Conservation (phyloP, 2,329 filamentous ascomycete genomes). For the Endoconidiophora laricicola region DNA sequence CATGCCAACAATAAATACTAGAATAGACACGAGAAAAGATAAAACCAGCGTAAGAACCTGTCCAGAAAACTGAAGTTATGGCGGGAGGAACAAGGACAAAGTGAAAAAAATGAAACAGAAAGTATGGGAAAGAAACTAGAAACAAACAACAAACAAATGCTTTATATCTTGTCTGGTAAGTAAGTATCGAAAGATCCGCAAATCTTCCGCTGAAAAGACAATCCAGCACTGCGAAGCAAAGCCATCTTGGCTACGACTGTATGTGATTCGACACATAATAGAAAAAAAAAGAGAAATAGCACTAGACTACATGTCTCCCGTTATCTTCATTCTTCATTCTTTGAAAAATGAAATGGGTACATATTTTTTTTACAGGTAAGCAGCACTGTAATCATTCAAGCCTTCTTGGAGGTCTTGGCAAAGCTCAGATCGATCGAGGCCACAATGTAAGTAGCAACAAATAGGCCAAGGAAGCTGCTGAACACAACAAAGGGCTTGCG, state of each 20-base stretch:
- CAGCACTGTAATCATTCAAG: background rate
- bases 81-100: background rate
- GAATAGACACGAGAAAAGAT: no score
- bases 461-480: conserved; percentile 53
- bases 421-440: conserved; percentile 73
- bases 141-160: background rate
- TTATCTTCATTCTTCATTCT: no score
- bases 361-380: no score
- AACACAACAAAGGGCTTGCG: conserved; percentile 80
- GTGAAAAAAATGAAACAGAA: background rate
- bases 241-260: no score
- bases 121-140: background rate
- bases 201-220: background rate
- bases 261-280: no score
- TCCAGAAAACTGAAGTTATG: background rate
- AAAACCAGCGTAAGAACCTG: background rate
- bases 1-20: no score
- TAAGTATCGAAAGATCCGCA: background rate
- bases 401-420: conserved; percentile 14
- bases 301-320: no score
- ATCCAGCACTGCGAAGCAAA: background rate
- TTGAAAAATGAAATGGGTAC: no score
- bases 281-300: no score
- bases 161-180: background rate
- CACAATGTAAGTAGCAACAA: conserved; percentile 56